Conservation (phyloP, 2,329 filamentous ascomycete species). For the Talaromyces sp. region DNA sequence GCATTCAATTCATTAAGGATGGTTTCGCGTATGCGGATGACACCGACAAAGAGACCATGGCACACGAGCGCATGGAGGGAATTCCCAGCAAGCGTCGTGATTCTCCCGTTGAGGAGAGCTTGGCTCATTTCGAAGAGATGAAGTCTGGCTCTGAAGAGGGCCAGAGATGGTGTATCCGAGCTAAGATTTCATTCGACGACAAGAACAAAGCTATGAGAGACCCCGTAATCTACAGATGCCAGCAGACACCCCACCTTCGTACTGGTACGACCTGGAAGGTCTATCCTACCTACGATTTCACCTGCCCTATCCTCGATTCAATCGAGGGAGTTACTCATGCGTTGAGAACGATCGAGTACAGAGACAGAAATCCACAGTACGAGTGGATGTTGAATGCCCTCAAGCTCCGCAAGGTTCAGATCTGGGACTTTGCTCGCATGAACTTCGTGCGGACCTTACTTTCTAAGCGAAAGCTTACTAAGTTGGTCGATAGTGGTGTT, state of each 20-base stretch:
- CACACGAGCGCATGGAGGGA: slow-evolving; percentile 76
- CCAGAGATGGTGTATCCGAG: slow-evolving; percentile 82
- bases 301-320: slow-evolving; percentile 61
- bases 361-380: slow-evolving; percentile 52
- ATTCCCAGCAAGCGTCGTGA: slow-evolving; percentile 79
- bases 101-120: slow-evolving; percentile 73
- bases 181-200: slow-evolving; percentile 87
- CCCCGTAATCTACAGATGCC: slow-evolving; percentile 96
- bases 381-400: slow-evolving; percentile 50
- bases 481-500: slow-evolving; percentile 46
- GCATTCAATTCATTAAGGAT: slow-evolving; percentile 76
- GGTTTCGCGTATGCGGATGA: slow-evolving; percentile 93
- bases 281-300: slow-evolving; percentile 66
- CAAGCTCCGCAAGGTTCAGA: slow-evolving; percentile 44
- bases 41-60: slow-evolving; percentile 85
- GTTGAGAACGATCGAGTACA: slow-evolving; percentile 61
- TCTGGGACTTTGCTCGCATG: slow-evolving; percentile 53
- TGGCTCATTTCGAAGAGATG: slow-evolving; percentile 90
- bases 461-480: slow-evolving; percentile 52
- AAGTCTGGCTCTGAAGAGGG: slow-evolving; percentile 78
- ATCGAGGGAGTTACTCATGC: slow-evolving; percentile 64
- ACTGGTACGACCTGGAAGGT: slow-evolving; percentile 64
- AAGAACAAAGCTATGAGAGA: slow-evolving; percentile 95
- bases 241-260: slow-evolving; percentile 61
- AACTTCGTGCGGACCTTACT: slow-evolving; percentile 51